Conservation (phyloP, 1,284 basidiomycete species). For the Mycena citricolor region DNA sequence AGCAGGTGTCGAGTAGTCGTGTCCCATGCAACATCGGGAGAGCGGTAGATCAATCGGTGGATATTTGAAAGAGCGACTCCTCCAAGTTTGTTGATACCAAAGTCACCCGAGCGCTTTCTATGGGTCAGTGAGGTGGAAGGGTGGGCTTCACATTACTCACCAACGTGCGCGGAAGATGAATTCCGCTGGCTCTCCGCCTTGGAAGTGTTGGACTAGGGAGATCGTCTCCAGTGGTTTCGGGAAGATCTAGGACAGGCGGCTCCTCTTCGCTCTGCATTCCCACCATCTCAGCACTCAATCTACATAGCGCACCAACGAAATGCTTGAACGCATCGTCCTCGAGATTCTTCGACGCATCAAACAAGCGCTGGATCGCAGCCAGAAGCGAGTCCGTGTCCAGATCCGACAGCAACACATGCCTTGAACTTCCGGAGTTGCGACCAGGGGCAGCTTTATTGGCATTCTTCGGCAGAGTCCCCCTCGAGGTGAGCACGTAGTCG, state of each 20-base stretch:
- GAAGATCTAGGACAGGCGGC: conserved; percentile 30
- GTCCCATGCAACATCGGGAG: conserved; percentile 85
- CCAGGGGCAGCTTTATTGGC: conserved; percentile 1
- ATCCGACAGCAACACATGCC: conserved; percentile 69
- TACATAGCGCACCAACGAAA: conserved; percentile 83
- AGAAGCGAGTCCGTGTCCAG: conserved; percentile 76
- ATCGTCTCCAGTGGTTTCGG: conserved; percentile 43
- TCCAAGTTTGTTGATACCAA: conserved; percentile 85
- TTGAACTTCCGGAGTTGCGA: conserved; percentile 20
- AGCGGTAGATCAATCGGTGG: conserved; percentile 76
- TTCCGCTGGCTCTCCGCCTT: conserved; percentile 74
- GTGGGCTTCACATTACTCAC: conserved; percentile 49
- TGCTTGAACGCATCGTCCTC: conserved; percentile 81
- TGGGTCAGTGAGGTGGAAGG: conserved; percentile 9
- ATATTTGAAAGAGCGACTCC: conserved; percentile 82
- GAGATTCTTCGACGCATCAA: conserved; percentile 81
- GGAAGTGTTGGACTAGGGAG: conserved; percentile 31
- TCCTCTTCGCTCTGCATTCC: conserved; percentile 66
- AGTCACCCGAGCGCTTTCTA: conserved; percentile 71
- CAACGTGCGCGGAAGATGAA: conserved; percentile 74
- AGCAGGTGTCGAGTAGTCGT: conserved; percentile 79
- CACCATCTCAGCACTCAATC: conserved; percentile 86
- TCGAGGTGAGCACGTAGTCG: conserved; percentile 80
- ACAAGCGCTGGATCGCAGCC: conserved; percentile 73
- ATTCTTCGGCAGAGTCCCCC: conserved; percentile 39